Conservation (phyloP, 345 rosid species). For the Boechera divaricarpa region DNA sequence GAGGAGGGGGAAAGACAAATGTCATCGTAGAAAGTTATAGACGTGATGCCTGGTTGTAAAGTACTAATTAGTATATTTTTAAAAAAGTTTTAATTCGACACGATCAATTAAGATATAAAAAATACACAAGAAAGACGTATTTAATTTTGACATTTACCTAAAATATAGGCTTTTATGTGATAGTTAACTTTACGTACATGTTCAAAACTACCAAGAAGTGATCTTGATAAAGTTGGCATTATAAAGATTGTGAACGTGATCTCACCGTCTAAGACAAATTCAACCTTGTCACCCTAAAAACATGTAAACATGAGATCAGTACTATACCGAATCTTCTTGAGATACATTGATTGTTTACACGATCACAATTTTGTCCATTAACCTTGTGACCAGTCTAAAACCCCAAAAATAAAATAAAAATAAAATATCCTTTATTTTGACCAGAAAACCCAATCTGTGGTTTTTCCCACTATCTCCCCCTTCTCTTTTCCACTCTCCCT, state of each 20-base stretch:
- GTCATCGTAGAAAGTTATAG: not conserved
- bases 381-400: conserved; percentile 16
- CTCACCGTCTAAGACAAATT: conserved; percentile 26
- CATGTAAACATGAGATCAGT: conserved; percentile 41
- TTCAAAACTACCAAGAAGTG: conserved; percentile 25
- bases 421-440: conserved; percentile 9
- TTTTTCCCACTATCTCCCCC: conserved; percentile 7
- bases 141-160: conserved; percentile 8
- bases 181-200: conserved; percentile 10
- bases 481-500: not conserved
- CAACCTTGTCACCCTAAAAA: conserved; percentile 29
- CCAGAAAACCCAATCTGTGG: conserved; percentile 13
- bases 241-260: conserved; percentile 37
- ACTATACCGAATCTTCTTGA: conserved; percentile 37
- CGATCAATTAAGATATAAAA: not conserved
- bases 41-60: conserved; percentile 11
- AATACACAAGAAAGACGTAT: conserved; percentile 5
- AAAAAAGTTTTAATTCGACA: not conserved
- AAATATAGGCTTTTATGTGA: not conserved
- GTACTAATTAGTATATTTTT: too few relatives aligned
- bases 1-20: not conserved
- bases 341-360: conserved; percentile 31
- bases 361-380: conserved; percentile 29
- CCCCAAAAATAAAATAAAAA: not conserved
- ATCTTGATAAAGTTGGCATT: conserved; percentile 28